Conservation (phyloP, 176 grass and related monocot species). For the Triticum monococcum region DNA sequence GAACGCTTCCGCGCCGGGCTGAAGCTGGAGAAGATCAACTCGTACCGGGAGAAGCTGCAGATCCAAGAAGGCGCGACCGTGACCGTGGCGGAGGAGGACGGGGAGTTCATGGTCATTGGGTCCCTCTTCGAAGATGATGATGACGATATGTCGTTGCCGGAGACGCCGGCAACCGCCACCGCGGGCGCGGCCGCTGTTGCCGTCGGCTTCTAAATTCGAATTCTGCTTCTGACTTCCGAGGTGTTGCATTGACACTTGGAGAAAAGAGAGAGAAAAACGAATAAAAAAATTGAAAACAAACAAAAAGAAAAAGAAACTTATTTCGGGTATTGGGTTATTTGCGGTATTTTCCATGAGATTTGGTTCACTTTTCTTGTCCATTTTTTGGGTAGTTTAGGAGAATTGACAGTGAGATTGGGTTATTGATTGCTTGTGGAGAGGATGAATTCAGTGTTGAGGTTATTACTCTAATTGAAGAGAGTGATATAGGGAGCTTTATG, state of each 20-base stretch:
- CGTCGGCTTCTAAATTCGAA: slow-evolving; percentile 27
- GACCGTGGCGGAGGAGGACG: slow-evolving; percentile 26
- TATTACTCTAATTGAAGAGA: slow-evolving; percentile 14
- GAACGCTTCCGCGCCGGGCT: slow-evolving; percentile 50
- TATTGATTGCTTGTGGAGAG: slow-evolving; percentile 27
- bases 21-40: slow-evolving; percentile 89
- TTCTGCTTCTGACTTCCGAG: background rate
- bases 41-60: slow-evolving; percentile 64
- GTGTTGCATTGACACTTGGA: slow-evolving; percentile 7
- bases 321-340: background rate
- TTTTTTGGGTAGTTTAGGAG: slow-evolving; percentile 17
- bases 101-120: slow-evolving; percentile 57
- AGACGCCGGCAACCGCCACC: slow-evolving; percentile 30
- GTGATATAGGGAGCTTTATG: slow-evolving; percentile 18
- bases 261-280: background rate
- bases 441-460: slow-evolving; percentile 6
- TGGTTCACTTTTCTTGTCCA: background rate
- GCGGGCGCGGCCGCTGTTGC: slow-evolving; percentile 12
- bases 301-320: background rate
- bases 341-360: background rate
- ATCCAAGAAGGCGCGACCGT: slow-evolving; percentile 24
- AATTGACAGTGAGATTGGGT: slow-evolving; percentile 26
- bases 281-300: background rate
- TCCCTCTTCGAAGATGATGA: slow-evolving; percentile 47
- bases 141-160: slow-evolving; percentile 44